These are phyloP conservation scores for Lignosus rhinocerotis DNA, from an alignment of 1,284 basidiomycete species.

Conservation along the genomic window DNA sequence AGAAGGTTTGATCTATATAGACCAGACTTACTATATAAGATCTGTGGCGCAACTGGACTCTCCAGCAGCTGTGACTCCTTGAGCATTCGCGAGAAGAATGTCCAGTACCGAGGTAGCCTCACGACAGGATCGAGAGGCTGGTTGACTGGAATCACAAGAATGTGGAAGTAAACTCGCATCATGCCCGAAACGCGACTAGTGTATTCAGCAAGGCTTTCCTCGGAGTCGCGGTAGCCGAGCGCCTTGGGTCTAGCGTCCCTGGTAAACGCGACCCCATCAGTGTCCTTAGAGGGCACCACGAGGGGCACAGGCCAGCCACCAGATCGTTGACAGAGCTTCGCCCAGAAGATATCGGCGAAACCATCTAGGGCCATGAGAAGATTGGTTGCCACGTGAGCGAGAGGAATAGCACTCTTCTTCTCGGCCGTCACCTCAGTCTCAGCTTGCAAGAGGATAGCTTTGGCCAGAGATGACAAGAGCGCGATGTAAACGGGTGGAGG, in stretches of 20 bases:
- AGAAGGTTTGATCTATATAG: constrained; percentile 12
- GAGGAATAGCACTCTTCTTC: constrained; percentile 80
- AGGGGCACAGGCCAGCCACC: constrained; percentile 72
- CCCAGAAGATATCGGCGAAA: constrained; percentile 80
- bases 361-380: constrained; percentile 61
- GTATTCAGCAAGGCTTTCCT: constrained; percentile 68
- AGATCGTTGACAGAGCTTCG: constrained; percentile 79
- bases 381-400: constrained; percentile 76
- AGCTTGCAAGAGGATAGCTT: constrained; percentile 89
- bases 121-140: constrained; percentile 51
- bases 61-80: constrained; percentile 51
- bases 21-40: constrained; percentile 64
- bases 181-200: constrained; percentile 79
- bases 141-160: constrained; percentile 51
- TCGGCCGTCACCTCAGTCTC: constrained; percentile 94
- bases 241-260: constrained; percentile 67
- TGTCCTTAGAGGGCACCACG: constrained; percentile 49
- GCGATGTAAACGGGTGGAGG: constrained; percentile 65
- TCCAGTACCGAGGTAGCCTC: constrained; percentile 66
- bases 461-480: constrained; percentile 84
- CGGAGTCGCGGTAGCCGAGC: constrained; percentile 59
- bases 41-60: constrained; percentile 56
- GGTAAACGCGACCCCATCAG: constrained; percentile 46
- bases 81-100: constrained; percentile 64
- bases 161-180: constrained; percentile 86